Base-by-base conservation (phyloP, 768 basidiomycete genomes). In the Dentipellis fragilis region DNA sequence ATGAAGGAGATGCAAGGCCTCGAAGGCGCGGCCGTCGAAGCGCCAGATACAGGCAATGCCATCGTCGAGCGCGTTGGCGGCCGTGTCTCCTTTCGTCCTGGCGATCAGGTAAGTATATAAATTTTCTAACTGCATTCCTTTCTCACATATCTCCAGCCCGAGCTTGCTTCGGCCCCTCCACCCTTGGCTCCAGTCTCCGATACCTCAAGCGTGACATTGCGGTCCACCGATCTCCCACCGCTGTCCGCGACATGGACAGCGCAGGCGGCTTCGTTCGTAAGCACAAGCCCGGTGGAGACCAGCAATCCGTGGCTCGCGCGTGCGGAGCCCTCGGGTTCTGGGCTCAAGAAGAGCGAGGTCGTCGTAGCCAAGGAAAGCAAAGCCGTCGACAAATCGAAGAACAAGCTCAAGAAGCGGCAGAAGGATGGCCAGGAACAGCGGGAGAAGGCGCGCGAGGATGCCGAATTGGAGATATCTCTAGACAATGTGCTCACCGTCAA, bases 251-350 rank as follows among this genome's bases (percentile, higher is more conserved):
- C 36, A n/a, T 52, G 48, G 17, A 52, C 51, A n/a, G 61, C 22
- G 47, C 62, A 29, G 46, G 48, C 66, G 19, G 59, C 68, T 3
- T 49, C 56, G 10, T 10, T 58, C 5, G 39, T 61, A 22, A 61
- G 57, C 11, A 48, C 39, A 10, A 47, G 35, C 23, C 54, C 37
- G 64, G 67, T 49, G n/a, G n/a, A 17, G 22, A 49, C 22, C 29
- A 51, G 67, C 56, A 98, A 98, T 67, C 94, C 94, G 10, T 97
- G 95, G 93, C 83, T 96, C 16, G 69, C 71, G 1, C 71, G 71
- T 4, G 51, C 55, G 10, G 62, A 58, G 6, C 55, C 67, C 8
- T 58, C 68, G 7, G 51, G 73, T 1, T 63, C 74, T 3, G 72
- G 82, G 0, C 81, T 82, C 57, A 91, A 87, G 67, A 80, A 79